Conservation (phyloP, 768 basidiomycete genomes). For the Porpolomopsis calyptriformis region DNA sequence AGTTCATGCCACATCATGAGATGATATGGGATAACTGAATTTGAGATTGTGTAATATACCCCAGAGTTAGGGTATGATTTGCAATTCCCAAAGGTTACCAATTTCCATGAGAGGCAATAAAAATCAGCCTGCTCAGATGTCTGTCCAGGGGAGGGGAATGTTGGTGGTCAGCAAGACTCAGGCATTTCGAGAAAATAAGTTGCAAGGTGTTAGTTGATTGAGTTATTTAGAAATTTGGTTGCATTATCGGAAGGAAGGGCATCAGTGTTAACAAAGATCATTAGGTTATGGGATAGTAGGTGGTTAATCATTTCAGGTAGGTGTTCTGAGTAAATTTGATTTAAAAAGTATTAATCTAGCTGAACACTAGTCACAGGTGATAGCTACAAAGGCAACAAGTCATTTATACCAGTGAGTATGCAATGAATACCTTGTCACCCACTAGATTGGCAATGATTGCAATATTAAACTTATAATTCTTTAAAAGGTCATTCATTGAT, state of each 20-base stretch:
- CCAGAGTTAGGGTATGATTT: neutral
- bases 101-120: neutral
- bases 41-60: neutral
- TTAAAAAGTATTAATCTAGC: neutral
- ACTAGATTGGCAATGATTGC: neutral
- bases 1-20: constrained; percentile 1
- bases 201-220: neutral
- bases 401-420: neutral
- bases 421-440: neutral
- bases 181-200: neutral
- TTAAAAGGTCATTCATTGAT: neutral
- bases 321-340: neutral
- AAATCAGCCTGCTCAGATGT: neutral
- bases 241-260: neutral
- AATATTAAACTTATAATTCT: neutral
- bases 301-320: neutral
- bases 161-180: neutral
- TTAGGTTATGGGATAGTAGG: neutral
- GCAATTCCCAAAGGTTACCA: neutral
- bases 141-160: neutral
- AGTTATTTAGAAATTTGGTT: neutral
- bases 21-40: neutral
- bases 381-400: neutral
- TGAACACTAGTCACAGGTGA: neutral
- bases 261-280: neutral